Conservation (phyloP, 768 basidiomycete species). For the Cyclocybe aegerita region DNA sequence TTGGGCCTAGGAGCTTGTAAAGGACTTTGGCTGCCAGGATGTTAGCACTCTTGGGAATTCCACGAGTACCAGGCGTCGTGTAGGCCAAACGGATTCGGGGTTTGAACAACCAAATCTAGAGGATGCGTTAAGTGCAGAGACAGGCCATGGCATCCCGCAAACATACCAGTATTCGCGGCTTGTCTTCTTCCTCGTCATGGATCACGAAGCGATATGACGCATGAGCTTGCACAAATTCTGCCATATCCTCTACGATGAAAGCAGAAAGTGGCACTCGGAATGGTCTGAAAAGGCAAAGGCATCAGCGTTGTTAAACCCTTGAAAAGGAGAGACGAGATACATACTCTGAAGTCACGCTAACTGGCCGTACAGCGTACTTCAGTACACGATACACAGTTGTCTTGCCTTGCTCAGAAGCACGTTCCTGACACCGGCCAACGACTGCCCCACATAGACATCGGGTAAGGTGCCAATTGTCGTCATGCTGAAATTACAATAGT, state of each 20-base stretch:
- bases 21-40: constrained; percentile 81
- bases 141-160: no score
- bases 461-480: constrained; percentile 63
- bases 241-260: constrained; percentile 91
- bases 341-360: constrained; percentile 61
- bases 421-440: constrained; percentile 68
- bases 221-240: constrained; percentile 87
- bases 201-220: constrained; percentile 92
- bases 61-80: constrained; percentile 49
- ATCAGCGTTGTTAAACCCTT: neutral
- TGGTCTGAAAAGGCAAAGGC: constrained; percentile 27
- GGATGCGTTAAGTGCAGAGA: neutral
- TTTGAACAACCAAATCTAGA: constrained; percentile 93
- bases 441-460: constrained; percentile 85
- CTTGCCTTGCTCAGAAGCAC: constrained; percentile 28
- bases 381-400: constrained; percentile 64
- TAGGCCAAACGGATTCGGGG: constrained; percentile 83
- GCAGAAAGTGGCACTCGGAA: constrained; percentile 68
- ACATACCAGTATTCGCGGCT: constrained; percentile 75
- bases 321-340: constrained; percentile 25
- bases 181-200: constrained; percentile 83
- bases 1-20: constrained; percentile 74
- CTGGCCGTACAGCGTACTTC: constrained; percentile 81
- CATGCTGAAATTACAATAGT: constrained; percentile 35
- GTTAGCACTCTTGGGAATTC: constrained; percentile 60